Percentiles rank a stretch among this genome's conserved stretches.
These are phyloP conservation scores for Skeletonema potamos DNA, from an alignment of 108 stramenopile species.

Conservation along the genomic window DNA sequence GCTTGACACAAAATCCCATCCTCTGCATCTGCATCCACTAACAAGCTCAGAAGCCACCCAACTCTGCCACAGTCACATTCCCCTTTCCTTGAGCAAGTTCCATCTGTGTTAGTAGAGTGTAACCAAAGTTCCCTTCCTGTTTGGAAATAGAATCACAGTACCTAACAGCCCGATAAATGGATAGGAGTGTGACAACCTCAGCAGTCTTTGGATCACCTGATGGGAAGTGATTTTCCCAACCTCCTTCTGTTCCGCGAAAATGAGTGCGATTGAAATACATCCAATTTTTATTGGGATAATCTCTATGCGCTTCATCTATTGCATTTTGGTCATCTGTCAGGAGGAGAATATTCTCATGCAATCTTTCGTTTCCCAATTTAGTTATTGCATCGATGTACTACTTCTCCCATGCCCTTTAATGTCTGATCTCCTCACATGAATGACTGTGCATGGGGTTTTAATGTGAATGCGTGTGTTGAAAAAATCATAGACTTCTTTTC, in stretches of 20 bases:
- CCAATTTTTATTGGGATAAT: slow-evolving; percentile 18
- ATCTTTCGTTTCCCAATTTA: not conserved
- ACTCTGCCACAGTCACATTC: not conserved
- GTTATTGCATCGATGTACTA: not conserved
- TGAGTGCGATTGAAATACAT: slow-evolving; percentile 38
- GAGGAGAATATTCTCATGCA: slow-evolving; percentile 24
- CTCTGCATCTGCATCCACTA: too few species aligned
- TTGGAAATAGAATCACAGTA: not conserved
- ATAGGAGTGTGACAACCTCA: slow-evolving; percentile 17
- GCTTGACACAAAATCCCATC: too few species aligned
- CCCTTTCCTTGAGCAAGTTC: not conserved
- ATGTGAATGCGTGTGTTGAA: not conserved
- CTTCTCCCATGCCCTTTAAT: not conserved
- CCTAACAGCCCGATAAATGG: not conserved
- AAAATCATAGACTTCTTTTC: not conserved
- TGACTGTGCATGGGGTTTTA: not conserved
- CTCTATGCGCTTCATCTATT: slow-evolving; percentile 32
- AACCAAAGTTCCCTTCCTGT: not conserved
- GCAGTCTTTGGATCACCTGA: slow-evolving; percentile 11
- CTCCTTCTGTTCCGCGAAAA: slow-evolving; percentile 23
- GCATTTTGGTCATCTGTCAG: slow-evolving; percentile 51
- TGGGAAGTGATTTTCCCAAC: slow-evolving; percentile 44
- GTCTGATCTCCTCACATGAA: not conserved
- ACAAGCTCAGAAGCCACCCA: too few species aligned
- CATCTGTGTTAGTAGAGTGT: not conserved